Evolutionary conservation across 2,329 filamentous ascomycete genomes (phyloP), one percentile per base, ranked within the genome.

Genomic region (Xylariaceae sp.): DNA sequence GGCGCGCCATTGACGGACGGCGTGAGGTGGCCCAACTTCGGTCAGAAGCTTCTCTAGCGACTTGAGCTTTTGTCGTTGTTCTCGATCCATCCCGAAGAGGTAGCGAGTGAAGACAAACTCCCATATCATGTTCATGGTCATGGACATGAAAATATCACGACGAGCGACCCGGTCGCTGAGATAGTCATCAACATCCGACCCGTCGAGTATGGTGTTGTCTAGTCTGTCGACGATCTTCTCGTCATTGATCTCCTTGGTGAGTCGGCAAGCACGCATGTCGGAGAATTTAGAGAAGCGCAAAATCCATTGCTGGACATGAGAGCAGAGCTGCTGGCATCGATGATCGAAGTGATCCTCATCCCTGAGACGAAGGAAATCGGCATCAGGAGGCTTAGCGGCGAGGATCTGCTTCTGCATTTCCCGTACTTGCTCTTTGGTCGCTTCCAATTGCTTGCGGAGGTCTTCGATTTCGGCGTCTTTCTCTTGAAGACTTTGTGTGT

Each of bases 111-210:
- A 99, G 69, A 99, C 86, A 68, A 95, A 96, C 72, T 99, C 94
- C 91, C 91, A 99, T 50, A 99, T 86, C 91, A 99, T 96, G 58
- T 88, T 94, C 91, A 97, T 97, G 53, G 92, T 89, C 71, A 99
- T 91, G 39, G 91, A 94, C 90, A 97, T 96, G 79, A 99, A 96
- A 55, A 97, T 86, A 70, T 97, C 92, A 57, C 92, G 85, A 58
- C 94, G 86, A 66, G 83, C 86, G 52, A 96, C 87, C 40, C 95
- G 88, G 70, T 99, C 92, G 62, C 82, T 81, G 47, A 99, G 85
- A 67, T 95, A 94, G 55, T 79, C 76, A 71, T 97, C 91, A 60
- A 96, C 91, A 68, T 97, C 91, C 45, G 90, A 90, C 59, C 92
- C 94, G 72, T 99, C 95, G 30, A 99, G 80, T 51, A 99, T 85